Base-by-base conservation (phyloP, 495 filamentous ascomycete genomes). In the Hyaloscypha variabilis region DNA sequence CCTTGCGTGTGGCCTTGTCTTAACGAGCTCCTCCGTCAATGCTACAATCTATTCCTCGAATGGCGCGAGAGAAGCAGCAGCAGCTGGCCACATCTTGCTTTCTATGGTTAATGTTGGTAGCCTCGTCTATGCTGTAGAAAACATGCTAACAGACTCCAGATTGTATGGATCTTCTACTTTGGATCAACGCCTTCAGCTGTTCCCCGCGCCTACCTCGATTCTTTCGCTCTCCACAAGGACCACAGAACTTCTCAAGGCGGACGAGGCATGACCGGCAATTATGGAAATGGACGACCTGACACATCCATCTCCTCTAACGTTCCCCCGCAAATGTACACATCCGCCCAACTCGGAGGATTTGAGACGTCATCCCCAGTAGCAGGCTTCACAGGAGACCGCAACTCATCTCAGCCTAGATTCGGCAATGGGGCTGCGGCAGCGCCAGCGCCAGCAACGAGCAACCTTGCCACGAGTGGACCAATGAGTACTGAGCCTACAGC, bases 91-190 rank as follows among this genome's bases (percentile, higher is more conserved):
- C 75, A 97, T 99, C 66, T 83, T 98, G n/a, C 82, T 98, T 31
- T 91, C 94, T 36, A 97, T 98, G 88, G 88, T 98, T 60, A 87
- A 91, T 73, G 94, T 97, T 83, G 73, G 90, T 82, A 60, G 14
- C 46, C n/a, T 60, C 13, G 29, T 50, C 17, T 21, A 23, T 4
- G 31, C 34, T 17, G 26, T 61, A 53, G 57, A 30, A 62, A 3
- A 25, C 25, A 29, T 21, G 49, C 59, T 64, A 58, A 71, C 26
- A 34, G 31, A 17, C 19, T 46, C 24, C 39, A 97, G 94, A 91
- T 97, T 71, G 86, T 98, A 55, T 99, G 95, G 95, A 97, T 98
- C 66, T 96, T 97, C 79, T 97, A 98, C 79, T 99, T 96, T 72
- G 95, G 95, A 63, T 97, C 95, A 8, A 88, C 91, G 2, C 93